A percentile compares a stretch with the other conserved stretches of the same genome.
Evolutionary conservation across 2,329 filamentous ascomycete species (phyloP).

Genomic region (Fusarium sp.): DNA sequence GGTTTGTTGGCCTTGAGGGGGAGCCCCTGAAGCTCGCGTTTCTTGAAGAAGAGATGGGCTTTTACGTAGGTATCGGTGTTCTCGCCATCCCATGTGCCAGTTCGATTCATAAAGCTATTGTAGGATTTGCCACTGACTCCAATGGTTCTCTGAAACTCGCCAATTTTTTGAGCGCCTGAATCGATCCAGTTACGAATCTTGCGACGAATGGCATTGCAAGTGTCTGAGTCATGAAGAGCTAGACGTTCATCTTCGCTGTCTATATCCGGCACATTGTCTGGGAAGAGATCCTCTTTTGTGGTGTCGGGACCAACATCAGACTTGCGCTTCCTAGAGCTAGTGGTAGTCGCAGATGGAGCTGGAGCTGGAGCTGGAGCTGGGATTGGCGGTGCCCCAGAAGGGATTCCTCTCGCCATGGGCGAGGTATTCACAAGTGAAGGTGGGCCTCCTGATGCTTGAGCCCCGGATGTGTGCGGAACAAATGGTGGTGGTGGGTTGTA

Average conservation of each 20-base stretch:
- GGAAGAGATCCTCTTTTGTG: slow-evolving; percentile 33
- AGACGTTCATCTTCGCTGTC: slow-evolving; percentile 33
- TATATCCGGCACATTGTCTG: slow-evolving; percentile 27
- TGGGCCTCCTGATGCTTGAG: background rate
- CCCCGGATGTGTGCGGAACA: slow-evolving; percentile 3
- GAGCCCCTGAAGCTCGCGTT: slow-evolving; percentile 58
- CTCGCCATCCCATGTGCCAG: slow-evolving; percentile 50
- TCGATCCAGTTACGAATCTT: slow-evolving; percentile 40
- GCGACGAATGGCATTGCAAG: slow-evolving; percentile 39
- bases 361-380: background rate
- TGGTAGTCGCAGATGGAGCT: background rate
- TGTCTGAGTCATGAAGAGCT: slow-evolving; percentile 13
- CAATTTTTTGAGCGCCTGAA: slow-evolving; percentile 48
- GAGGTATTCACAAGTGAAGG: background rate
- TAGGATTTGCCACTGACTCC: slow-evolving; percentile 52
- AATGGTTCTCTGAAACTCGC: slow-evolving; percentile 56
- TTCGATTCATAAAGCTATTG: slow-evolving; percentile 59
- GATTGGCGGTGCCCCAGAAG: background rate
- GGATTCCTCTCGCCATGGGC: background rate
- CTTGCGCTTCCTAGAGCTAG: slow-evolving; percentile 35
- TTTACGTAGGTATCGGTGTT: slow-evolving; percentile 47
- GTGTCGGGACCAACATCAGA: slow-evolving; percentile 25
- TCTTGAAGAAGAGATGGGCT: slow-evolving; percentile 58
- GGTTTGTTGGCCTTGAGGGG: slow-evolving; percentile 47
- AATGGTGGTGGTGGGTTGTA: slow-evolving; percentile 18